Conservation (phyloP, 768 basidiomycete species). For the Hydnomerulius pinastri region DNA sequence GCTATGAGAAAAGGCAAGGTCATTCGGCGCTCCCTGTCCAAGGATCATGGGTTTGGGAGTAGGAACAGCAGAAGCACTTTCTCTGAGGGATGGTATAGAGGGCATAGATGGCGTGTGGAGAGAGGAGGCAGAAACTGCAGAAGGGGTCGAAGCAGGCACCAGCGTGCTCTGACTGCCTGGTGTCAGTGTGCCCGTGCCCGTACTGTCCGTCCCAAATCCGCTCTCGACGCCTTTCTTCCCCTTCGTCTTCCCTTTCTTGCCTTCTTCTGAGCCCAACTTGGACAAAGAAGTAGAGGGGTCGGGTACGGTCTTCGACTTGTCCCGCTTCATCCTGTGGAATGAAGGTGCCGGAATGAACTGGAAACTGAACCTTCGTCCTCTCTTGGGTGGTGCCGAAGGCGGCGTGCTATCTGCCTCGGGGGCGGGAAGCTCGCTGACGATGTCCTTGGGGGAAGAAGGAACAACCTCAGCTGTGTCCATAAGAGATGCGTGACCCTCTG, state of each 20-base stretch:
- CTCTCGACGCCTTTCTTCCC: slow-evolving; percentile 5
- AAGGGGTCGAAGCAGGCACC: neutral
- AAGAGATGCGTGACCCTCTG: neutral
- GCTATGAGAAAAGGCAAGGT: neutral
- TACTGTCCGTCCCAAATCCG: slow-evolving; percentile 15
- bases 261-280: neutral
- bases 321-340: slow-evolving; percentile 22
- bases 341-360: slow-evolving; percentile 22
- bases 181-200: slow-evolving; percentile 21
- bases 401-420: neutral
- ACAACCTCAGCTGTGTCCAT: neutral
- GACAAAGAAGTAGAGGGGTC: neutral
- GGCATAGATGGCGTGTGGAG: slow-evolving; percentile 3
- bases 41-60: slow-evolving; percentile 5
- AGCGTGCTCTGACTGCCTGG: slow-evolving; percentile 24
- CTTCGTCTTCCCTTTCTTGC: neutral
- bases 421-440: neutral
- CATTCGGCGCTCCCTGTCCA: slow-evolving; percentile 10
- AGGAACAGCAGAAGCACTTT: slow-evolving; percentile 8
- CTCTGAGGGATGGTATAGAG: neutral
- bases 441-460: neutral
- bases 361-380: slow-evolving; percentile 24
- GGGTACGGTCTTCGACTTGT: slow-evolving; percentile 10
- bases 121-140: neutral
- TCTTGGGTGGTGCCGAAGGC: slow-evolving; percentile 5